Percentiles rank a stretch among this genome's conserved stretches.
These are phyloP conservation scores for Gastrodia elata DNA, from an alignment of 106 monocot species.

Conservation along the genomic window DNA sequence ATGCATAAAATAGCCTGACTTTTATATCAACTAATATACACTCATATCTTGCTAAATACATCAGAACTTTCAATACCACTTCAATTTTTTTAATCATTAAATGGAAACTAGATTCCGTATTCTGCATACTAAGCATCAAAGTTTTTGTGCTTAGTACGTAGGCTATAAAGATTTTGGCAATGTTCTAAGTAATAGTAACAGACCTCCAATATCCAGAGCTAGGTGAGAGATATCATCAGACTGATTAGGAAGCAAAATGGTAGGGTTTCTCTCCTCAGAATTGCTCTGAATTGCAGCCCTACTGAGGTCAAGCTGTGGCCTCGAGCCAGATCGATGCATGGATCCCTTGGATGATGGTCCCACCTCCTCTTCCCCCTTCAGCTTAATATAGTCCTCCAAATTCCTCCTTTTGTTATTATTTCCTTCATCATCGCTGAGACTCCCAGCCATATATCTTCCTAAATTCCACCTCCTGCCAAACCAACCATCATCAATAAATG, in stretches of 20 bases:
- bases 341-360: background rate
- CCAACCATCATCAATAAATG: slow-evolving; percentile 11
- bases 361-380: slow-evolving; percentile 21
- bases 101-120: too few relatives aligned
- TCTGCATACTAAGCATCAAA: too few relatives aligned
- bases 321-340: slow-evolving; percentile 70
- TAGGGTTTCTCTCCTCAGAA: slow-evolving; percentile 85
- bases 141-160: too few relatives aligned
- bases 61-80: too few relatives aligned
- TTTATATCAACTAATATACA: too few relatives aligned
- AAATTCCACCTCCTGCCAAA: slow-evolving; percentile 22
- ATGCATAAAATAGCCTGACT: too few relatives aligned
- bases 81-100: too few relatives aligned
- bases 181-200: too few relatives aligned
- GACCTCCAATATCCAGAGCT: slow-evolving; percentile 92
- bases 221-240: slow-evolving; percentile 94
- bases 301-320: slow-evolving; percentile 82
- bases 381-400: slow-evolving; percentile 8
- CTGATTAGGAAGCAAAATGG: slow-evolving; percentile 87
- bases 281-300: slow-evolving; percentile 81
- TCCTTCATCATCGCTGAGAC: slow-evolving; percentile 2
- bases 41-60: too few relatives aligned
- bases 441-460: slow-evolving; percentile 37
- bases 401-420: slow-evolving; percentile 2
- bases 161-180: too few relatives aligned